These are phyloP conservation scores for Penicillium polonicum DNA, from an alignment of 2,329 filamentous ascomycete genomes.

Conservation along the genomic window DNA sequence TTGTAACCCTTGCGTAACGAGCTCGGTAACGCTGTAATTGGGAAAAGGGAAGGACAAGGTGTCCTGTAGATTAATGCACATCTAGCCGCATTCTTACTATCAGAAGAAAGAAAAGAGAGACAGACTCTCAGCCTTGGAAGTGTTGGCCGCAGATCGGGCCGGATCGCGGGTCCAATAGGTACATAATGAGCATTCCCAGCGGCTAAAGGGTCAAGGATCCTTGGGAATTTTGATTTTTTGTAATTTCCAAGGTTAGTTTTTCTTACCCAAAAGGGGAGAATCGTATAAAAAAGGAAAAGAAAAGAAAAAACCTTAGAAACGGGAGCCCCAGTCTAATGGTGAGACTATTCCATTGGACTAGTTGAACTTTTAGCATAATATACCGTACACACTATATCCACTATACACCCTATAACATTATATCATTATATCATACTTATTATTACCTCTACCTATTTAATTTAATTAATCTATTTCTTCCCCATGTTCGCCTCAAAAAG, in stretches of 20 bases:
- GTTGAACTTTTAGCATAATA: neutral
- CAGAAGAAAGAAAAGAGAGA: slow-evolving; percentile 1
- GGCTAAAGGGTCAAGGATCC: slow-evolving; percentile 20
- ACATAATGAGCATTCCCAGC: slow-evolving; percentile 16
- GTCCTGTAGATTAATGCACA: neutral
- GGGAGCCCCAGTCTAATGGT: neutral
- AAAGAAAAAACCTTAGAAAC: neutral
- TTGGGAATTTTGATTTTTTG: neutral
- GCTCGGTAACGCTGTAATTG: slow-evolving; percentile 10
- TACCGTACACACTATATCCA: neutral
- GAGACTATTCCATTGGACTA: slow-evolving; percentile 1
- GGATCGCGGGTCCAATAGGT: slow-evolving; percentile 8
- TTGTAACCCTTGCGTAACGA: slow-evolving; percentile 29
- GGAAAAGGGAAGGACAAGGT: neutral
- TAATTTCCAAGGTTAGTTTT: neutral
- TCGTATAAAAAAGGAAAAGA: neutral
- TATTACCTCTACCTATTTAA: neutral
- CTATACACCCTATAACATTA: neutral
- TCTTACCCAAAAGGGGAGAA: neutral
- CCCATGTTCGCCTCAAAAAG: slow-evolving; percentile 25
- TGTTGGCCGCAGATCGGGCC: slow-evolving; percentile 16
- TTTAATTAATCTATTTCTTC: slow-evolving; percentile 11
- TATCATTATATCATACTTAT: neutral
- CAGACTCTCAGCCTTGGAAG: slow-evolving; percentile 9
- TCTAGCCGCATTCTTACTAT: slow-evolving; percentile 12